Percentiles rank a stretch among this genome's conserved stretches.
phyloP scores from a whole-genome alignment of 2,329 filamentous ascomycete species.

The Chrysoporthe deuterocubensis region DNA sequence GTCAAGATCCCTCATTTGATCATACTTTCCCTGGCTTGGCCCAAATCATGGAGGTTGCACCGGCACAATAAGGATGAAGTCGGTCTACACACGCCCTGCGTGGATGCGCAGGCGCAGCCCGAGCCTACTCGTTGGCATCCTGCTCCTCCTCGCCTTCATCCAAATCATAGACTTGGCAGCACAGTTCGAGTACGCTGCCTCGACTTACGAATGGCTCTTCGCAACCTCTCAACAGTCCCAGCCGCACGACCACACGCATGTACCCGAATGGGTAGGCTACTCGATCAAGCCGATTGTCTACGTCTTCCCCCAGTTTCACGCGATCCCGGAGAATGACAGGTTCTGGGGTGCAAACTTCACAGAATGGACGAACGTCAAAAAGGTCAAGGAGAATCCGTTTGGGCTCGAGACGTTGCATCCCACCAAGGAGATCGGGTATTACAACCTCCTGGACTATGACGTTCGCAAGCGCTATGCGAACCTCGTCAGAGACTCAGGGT shows the following conservation, averaged over 20 bases:
- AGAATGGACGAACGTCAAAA: conserved; percentile 25
- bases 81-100: not conserved
- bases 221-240: not conserved
- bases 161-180: not conserved
- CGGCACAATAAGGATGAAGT: not conserved
- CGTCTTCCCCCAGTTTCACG: conserved; percentile 26
- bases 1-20: not conserved
- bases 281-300: conserved; percentile 26
- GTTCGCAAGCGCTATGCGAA: conserved; percentile 17
- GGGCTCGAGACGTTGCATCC: conserved; percentile 23
- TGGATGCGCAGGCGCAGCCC: not conserved
- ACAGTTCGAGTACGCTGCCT: not conserved
- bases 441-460: conserved; percentile 22
- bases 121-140: not conserved
- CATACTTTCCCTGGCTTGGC: not conserved
- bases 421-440: conserved; percentile 23
- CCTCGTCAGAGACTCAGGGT: conserved; percentile 18
- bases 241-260: not conserved
- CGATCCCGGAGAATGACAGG: conserved; percentile 25
- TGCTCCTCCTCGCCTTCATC: not conserved
- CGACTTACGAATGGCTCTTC: not conserved
- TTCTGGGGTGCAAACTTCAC: conserved; percentile 27
- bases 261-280: not conserved
- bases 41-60: not conserved
- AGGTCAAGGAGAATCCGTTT: conserved; percentile 14